Evolutionary conservation across 345 rosid genomes (phyloP).

Genomic region (Toxicodendron radicans): DNA sequence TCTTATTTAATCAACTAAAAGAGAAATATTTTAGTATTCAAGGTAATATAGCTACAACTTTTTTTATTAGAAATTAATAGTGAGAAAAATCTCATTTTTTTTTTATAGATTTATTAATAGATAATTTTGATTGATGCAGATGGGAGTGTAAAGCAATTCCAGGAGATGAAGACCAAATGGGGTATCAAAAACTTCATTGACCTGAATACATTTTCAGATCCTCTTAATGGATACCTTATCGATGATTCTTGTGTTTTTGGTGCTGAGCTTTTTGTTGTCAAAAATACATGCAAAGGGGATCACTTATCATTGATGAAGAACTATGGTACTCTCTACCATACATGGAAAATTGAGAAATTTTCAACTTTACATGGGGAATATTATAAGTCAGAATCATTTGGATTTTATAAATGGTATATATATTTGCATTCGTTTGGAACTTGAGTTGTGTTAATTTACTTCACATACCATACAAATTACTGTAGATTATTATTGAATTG

Average conservation of each 20-base stretch:
- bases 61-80: too few species aligned
- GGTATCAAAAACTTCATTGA: neutral
- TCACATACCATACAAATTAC: too few species aligned
- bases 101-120: too few species aligned
- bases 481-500: too few species aligned
- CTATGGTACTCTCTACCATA: neutral
- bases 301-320: neutral
- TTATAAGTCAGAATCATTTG: neutral
- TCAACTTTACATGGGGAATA: neutral
- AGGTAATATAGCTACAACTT: too few species aligned
- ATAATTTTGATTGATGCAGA: too few species aligned
- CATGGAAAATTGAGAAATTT: neutral
- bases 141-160: neutral
- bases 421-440: too few species aligned
- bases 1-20: neutral
- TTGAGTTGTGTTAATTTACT: too few species aligned
- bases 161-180: neutral
- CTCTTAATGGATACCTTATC: neutral
- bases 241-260: conserved; percentile 6
- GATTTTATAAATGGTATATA: neutral
- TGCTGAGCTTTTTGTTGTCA: neutral
- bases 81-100: too few species aligned
- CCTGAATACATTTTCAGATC: neutral
- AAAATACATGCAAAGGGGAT: neutral
- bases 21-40: neutral